Conservation (phyloP, 176 grass and related monocot genomes). For the Aegilops longissima region DNA sequence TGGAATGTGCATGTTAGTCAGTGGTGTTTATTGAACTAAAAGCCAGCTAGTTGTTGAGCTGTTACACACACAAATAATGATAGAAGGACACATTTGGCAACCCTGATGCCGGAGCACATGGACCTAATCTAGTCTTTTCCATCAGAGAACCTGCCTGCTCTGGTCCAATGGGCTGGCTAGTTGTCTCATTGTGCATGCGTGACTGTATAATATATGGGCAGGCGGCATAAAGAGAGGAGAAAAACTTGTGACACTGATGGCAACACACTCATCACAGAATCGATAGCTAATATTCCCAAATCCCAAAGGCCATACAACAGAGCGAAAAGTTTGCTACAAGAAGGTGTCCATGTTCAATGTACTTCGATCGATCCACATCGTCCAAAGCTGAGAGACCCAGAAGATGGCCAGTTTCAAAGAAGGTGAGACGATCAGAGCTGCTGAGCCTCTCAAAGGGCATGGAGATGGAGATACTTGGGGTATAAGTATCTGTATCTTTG, state of each 20-base stretch:
- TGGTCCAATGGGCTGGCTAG: background rate
- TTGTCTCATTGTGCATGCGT: background rate
- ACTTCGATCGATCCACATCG: background rate
- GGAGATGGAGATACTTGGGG: background rate
- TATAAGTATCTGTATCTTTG: background rate
- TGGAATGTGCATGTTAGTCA: background rate
- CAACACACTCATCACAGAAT: background rate
- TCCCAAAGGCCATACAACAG: background rate
- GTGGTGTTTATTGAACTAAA: background rate
- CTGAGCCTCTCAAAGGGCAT: background rate
- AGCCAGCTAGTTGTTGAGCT: background rate
- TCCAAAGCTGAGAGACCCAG: background rate
- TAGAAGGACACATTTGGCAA: background rate
- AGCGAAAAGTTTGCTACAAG: background rate
- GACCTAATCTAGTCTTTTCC: background rate
- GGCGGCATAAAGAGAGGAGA: background rate
- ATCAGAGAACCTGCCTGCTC: background rate
- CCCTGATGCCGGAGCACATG: background rate
- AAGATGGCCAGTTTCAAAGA: background rate
- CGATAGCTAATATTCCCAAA: background rate
- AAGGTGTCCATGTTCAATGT: background rate
- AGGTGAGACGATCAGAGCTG: too few species aligned
- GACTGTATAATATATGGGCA: background rate
- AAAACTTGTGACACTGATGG: background rate
- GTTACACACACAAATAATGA: background rate